Base-by-base conservation (phyloP, 2,329 filamentous ascomycete genomes). In the Coleophoma cylindrospora region DNA sequence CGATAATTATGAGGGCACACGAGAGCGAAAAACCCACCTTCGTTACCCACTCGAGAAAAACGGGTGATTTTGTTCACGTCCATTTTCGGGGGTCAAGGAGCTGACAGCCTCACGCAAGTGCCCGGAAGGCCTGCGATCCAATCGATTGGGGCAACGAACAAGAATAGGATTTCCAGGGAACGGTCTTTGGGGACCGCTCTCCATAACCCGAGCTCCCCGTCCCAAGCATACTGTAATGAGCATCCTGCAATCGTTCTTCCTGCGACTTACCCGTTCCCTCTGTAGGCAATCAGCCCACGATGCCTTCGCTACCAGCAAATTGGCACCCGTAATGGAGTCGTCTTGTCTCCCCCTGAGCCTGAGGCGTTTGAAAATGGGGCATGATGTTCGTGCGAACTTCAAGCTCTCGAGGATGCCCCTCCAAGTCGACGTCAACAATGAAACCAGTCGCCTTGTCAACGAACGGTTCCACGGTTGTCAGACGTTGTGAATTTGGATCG, bases 1-100 rank as follows among this genome's bases (percentile, higher is more conserved):
- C 41, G 41, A 44, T 44, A 44, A 44, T 44, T 32, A 44, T 44
- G 41, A 44, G 41, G 41, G 41, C 41, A 41, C 40, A 41, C 17
- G 19, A 41, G 22, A 41, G 40, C 13, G 40, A 22, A 21, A 19
- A 17, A 41, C 15, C 40, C 14, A 22, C 11, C 17, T 17, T 44
- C 5, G 10, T 21, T 33, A 27, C 36, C 27, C 27, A 44, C 41
- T 22, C 27, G 7, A 3, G 9, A 27, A 27, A 27, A 27, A 27
- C 27, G 27, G 27, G 27, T 27, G 27, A 27, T 27, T 27, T 27
- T 27, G 27, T 27, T 27, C 27, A 27, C 27, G 27, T 27, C 27
- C 27, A 27, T 27, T 27, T 27, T 27, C 27, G 27, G 27, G 27
- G 27, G 27, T 27, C 27, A 27, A 6, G 27, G 27, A 27, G 21